Conservation (phyloP, 1,284 basidiomycete species). For the Apiotrichum veenhuisii region DNA sequence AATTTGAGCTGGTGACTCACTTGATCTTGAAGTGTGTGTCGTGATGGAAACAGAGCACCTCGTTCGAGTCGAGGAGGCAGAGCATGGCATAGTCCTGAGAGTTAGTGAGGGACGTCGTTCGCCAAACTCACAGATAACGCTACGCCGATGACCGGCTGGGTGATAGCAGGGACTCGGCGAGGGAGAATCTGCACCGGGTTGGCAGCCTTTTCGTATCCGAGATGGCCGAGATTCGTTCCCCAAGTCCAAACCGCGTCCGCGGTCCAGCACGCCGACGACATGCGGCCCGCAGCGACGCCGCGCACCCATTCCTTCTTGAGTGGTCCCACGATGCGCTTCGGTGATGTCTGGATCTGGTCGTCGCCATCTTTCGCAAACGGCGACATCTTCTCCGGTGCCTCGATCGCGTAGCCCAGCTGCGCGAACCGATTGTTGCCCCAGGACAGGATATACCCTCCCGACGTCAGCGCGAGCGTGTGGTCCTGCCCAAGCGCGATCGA, state of each 20-base stretch:
- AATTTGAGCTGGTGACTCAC: constrained; percentile 50
- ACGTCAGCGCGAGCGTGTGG: constrained; percentile 83
- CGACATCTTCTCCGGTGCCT: constrained; percentile 50
- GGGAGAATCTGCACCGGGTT: constrained; percentile 77
- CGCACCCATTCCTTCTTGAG: constrained; percentile 74
- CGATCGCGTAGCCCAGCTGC: constrained; percentile 84
- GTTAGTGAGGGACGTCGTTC: neutral
- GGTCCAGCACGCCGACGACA: constrained; percentile 88
- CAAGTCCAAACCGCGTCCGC: constrained; percentile 80
- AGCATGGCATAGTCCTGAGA: constrained; percentile 71
- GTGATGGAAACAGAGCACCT: constrained; percentile 80
- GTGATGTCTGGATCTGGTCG: constrained; percentile 68
- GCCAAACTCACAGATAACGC: constrained; percentile 68
- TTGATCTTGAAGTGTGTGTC: constrained; percentile 70
- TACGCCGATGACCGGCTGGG: constrained; percentile 64
- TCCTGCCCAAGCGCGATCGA: constrained; percentile 85
- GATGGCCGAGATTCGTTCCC: constrained; percentile 92
- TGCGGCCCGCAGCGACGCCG: constrained; percentile 83
- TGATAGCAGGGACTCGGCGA: constrained; percentile 74
- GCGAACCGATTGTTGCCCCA: constrained; percentile 87
- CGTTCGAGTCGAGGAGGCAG: constrained; percentile 66
- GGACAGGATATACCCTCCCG: constrained; percentile 73
- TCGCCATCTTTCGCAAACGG: constrained; percentile 36
- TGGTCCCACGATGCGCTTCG: constrained; percentile 69
- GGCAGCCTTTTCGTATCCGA: constrained; percentile 74